Base-by-base conservation (phyloP, 352 stramenopile genomes). In the Thalassiosira oceanica region DNA sequence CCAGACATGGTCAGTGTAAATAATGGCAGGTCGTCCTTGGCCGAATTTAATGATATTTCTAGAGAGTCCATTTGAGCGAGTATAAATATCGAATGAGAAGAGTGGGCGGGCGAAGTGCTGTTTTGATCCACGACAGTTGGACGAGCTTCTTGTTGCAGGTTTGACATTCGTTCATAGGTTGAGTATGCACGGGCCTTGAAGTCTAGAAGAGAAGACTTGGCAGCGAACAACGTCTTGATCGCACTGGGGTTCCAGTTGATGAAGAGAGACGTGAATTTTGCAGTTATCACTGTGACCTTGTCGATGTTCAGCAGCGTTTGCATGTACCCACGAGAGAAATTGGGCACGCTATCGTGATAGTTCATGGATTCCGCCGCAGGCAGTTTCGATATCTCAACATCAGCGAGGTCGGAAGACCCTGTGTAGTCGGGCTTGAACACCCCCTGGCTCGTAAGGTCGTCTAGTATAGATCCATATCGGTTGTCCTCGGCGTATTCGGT, bases 161-260 rank as follows among this genome's bases (percentile, higher is more conserved):
- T 67, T 2, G 65, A 75, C 33, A 83, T 71, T 3, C 50, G 63
- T 24, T 77, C 65, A 42, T 78, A 83, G 0, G 73, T 83, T 8
- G 61, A 74, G 48, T 73, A 79, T n/a, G 64, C 62, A 36, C 49
- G 63, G 24, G 78, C 54, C 50, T 78, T 78, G 31, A 84, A 79
- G 54, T 77, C 61, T 15, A 75, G 44, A 2, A 81, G 37, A 49
- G 67, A 44, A 3, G 48, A 55, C 54, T 81, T 81, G 4, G 61
- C 61, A 43, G 33, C 54, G 48, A 84, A 74, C 0, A 83, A 37
- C 41, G 60, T 78, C 56, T 86, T 89, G 42, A 91, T 78, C 8
- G 77, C 85, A 41, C 79, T 51, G 5, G 85, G 85, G 51, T 92
- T 92, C 85, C 85, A 92, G 53, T 92, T 87, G 20, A 92, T 67